These are phyloP conservation scores for Marasmius fiardii DNA, from an alignment of 1,284 basidiomycete genomes.

Conservation along the genomic window DNA sequence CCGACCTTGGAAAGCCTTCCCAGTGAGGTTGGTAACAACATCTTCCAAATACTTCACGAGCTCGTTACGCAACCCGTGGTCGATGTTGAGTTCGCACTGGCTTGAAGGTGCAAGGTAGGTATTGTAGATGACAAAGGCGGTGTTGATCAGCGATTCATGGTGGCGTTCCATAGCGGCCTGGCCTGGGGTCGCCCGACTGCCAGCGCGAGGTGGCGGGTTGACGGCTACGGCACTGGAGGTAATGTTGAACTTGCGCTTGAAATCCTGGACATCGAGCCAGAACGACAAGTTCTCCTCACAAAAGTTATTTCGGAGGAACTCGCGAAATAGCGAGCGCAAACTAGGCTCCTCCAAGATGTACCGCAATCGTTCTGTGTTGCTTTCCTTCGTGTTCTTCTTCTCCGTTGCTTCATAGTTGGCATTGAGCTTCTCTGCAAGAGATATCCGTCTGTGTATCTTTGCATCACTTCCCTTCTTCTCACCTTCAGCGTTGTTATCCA, in stretches of 20 bases:
- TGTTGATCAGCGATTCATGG: slow-evolving; percentile 92
- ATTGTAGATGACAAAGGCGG: slow-evolving; percentile 93
- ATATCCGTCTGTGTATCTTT: slow-evolving; percentile 75
- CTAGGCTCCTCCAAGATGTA: slow-evolving; percentile 95
- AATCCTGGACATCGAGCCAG: slow-evolving; percentile 97
- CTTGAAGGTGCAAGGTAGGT: slow-evolving; percentile 95
- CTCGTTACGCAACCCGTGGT: slow-evolving; percentile 94
- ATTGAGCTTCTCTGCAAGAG: slow-evolving; percentile 74
- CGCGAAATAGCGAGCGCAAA: slow-evolving; percentile 87
- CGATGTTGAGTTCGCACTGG: slow-evolving; percentile 96
- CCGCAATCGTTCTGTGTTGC: slow-evolving; percentile 86
- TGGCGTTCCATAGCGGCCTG: slow-evolving; percentile 95
- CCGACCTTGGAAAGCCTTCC: slow-evolving; percentile 73
- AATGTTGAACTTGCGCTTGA: slow-evolving; percentile 93
- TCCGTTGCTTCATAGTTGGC: slow-evolving; percentile 52
- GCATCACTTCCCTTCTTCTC: slow-evolving; percentile 43
- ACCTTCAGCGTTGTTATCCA: slow-evolving; percentile 34
- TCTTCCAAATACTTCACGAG: slow-evolving; percentile 91
- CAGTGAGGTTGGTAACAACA: slow-evolving; percentile 73
- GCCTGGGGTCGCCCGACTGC: slow-evolving; percentile 57
- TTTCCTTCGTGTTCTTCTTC: slow-evolving; percentile 69
- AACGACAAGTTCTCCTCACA: slow-evolving; percentile 98
- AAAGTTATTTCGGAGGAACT: slow-evolving; percentile 92
- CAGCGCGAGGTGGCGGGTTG: slow-evolving; percentile 32
- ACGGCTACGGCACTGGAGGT: slow-evolving; percentile 88